Base-by-base conservation (phyloP, 352 stramenopile genomes). In the Thalassiosira pacifica region DNA sequence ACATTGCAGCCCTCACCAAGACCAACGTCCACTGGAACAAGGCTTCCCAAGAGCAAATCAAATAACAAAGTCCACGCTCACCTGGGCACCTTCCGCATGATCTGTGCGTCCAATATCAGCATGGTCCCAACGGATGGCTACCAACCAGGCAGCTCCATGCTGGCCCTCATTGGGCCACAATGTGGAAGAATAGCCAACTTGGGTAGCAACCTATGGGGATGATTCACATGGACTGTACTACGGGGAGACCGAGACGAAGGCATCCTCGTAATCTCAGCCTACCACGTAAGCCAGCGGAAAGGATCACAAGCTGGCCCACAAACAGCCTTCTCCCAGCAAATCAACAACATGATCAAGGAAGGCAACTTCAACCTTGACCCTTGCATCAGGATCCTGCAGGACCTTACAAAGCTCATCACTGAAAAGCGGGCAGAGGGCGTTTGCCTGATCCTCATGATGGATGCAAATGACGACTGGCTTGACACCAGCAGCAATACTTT, bases 391-490 rank as follows among this genome's bases (percentile, higher is more conserved):
- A n/a, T n/a, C 6, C 13, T 48, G 13, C 6, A 48, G 6, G 37
- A 48, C 13, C 37, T 48, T 13, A 48, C 6, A 13, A 48, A 48
- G 13, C 37, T 48, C 37, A 48, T 48, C 6, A 48, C 37, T 13
- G 6, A n/a, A 76, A 60, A 57, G 66, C 55, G 11, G 48, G 68
- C 0, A 76, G 48, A 32, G 9, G 55, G 2, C 29, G 45, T 16
- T 31, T 66, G 9, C 61, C 75, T 48, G 42, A 82, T 27, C 6
- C 37, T 48, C 6, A 48, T 48, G 37, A 48, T 48, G 37, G 37
- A 48, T 48, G 37, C 37, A 48, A 48, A 48, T 13, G 37, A 48
- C 13, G 37, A 48, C 6, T 48, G 37, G 37, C 37, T 48, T 13
- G 37, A 48, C 37, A 13, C 37, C 6, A 13, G 37, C 6, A 48